Evolutionary conservation across 2,329 filamentous ascomycete genomes (phyloP).

Genomic region (Zelopaecilomyces penicillatus): DNA sequence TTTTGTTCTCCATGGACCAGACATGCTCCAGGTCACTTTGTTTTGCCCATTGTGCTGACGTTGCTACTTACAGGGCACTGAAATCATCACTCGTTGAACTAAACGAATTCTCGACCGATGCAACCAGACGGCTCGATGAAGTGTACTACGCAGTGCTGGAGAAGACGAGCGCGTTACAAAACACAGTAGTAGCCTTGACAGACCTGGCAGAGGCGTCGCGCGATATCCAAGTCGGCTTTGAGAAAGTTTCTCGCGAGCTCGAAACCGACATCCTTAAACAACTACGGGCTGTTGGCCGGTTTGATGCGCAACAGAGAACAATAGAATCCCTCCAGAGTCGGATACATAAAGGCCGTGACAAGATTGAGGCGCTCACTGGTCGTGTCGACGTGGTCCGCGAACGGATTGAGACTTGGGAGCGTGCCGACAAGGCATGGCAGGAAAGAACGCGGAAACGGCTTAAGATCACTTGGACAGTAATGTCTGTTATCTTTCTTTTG

Average conservation of each 20-base stretch:
- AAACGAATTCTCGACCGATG: constrained; percentile 50
- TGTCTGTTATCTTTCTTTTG: constrained; percentile 39
- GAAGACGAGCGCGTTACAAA: constrained; percentile 55
- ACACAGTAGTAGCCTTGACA: constrained; percentile 55
- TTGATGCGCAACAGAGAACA: constrained; percentile 55
- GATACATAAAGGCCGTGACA: constrained; percentile 50
- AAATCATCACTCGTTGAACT: constrained; percentile 46
- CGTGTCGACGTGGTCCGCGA: constrained; percentile 56
- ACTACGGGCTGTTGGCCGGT: constrained; percentile 51
- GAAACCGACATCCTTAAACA: constrained; percentile 52
- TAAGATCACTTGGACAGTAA: constrained; percentile 54
- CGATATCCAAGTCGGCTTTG: constrained; percentile 50
- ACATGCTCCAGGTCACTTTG: neutral
- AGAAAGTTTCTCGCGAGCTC: constrained; percentile 49
- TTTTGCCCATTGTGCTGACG: constrained; percentile 7
- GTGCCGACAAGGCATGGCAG: constrained; percentile 58
- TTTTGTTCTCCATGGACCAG: neutral
- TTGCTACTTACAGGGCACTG: constrained; percentile 34
- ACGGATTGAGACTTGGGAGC: constrained; percentile 60
- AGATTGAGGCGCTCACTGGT: constrained; percentile 50
- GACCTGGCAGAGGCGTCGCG: constrained; percentile 57
- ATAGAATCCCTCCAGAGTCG: constrained; percentile 55
- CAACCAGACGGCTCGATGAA: constrained; percentile 60
- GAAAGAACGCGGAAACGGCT: constrained; percentile 57
- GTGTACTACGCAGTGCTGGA: constrained; percentile 67